Base-by-base conservation (phyloP, 345 rosid genomes). In the Eucalyptus curtisii region DNA sequence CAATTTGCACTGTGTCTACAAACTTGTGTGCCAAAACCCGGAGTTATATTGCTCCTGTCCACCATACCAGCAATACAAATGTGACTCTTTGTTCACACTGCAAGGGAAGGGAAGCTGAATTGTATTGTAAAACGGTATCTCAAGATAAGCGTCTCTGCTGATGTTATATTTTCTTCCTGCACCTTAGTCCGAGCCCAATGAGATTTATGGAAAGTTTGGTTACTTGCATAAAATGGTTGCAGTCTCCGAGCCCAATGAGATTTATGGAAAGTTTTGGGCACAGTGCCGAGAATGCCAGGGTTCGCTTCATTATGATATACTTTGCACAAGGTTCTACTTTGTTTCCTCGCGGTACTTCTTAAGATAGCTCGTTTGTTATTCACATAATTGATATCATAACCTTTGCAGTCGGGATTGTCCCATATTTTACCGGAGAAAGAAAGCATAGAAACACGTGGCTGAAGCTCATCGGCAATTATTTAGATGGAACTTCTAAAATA, bases 241-340 rank as follows among this genome's bases (percentile, higher is more conserved):
- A 94, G 99, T 98, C 89, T 92, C 98, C 42, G 97, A 96, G 76
- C 94, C 95, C 84, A 98, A 97, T 92, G 93, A 90, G 90, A 94
- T 96, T 86, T 96, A 95, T 92, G 97, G 98, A 79, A 97, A 94
- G 92, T 89, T 97, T 37, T 97, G 99, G 99, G 95, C 97, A 3
- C 97, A 95, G 91, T 98, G 99, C 90, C 98, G 95, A 89, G 99
- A 97, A 88, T 98, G 99, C 91, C 96, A 95, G 91, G 99, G 99
- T 86, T 98, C 99, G 86, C 99, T 98, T 91, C 99, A 97, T 92
- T 99, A 97, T 93, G 99, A 98, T 93, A 97, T 98, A 68, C 97
- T 97, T 50, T 96, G 99, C 93, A 95, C 99, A 44, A 96, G 99
- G 99, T 98, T 90, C 31, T 87, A 30, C 49, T 79, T 82, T 91